Evolutionary conservation across 306 rosid genomes (phyloP).

Genomic region (Purshia tridentata): DNA sequence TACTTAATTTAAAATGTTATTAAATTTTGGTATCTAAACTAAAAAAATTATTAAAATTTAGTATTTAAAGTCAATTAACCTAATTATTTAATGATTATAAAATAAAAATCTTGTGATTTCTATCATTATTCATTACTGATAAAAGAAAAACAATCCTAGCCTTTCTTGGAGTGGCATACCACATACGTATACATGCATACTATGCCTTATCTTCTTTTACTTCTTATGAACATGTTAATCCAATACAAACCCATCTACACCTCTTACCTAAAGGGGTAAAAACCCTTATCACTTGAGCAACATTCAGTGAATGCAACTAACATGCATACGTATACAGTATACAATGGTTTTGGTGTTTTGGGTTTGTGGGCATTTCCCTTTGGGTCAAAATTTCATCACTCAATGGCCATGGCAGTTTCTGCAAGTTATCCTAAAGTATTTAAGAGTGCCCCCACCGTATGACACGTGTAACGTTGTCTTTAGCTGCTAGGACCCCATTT

Average conservation of each 20-base stretch:
- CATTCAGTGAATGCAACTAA: background rate
- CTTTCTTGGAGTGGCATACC: background rate
- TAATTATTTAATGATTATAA: no score
- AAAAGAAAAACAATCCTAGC: background rate
- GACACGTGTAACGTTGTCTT: constrained; percentile 4
- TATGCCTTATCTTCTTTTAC: constrained; percentile 14
- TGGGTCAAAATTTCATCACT: background rate
- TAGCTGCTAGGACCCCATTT: constrained; percentile 4
- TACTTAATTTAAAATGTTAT: no score
- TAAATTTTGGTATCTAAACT: no score
- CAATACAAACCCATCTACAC: background rate
- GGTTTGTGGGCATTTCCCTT: background rate
- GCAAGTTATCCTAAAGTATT: no score
- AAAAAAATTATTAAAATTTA: no score
- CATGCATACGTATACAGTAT: background rate
- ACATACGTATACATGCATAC: no score
- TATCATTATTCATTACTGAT: no score
- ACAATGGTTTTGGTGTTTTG: background rate
- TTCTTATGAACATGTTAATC: background rate
- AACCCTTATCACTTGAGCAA: background rate
- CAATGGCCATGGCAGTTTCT: background rate
- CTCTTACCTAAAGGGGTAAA: background rate
- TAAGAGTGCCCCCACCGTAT: background rate
- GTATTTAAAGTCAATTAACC: no score
- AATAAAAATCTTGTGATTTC: no score